Base-by-base conservation (phyloP, 164 flowering plant species). In the Chimonanthus salicifolius region DNA sequence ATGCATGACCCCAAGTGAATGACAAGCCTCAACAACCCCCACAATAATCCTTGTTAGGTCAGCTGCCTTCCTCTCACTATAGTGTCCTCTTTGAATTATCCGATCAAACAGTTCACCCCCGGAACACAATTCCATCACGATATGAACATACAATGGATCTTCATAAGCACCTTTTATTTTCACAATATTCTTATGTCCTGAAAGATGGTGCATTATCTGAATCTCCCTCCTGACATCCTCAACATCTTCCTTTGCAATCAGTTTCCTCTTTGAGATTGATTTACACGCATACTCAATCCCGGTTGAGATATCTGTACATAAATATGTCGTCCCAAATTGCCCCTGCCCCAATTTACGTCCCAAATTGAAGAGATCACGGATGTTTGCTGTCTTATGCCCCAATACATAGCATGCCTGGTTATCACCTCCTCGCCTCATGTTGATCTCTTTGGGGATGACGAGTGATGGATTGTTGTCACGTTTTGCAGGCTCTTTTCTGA, bases 331-430 rank as follows among this genome's bases (percentile, higher is more conserved):
- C 15, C 87, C 87, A 11, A 85, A 85, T 47, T 85, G 87, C 11
- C 87, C 87, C 75, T 81, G 85, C 44, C 87, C 87, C 18, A 84
- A 63, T 62, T 84, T 78, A 47, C 79, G 79, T 5, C 84, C 84
- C 21, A 84, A 60, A 18, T 70, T 78, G 74, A 77, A 83, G 62
- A 82, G 73, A 65, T 94, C 96, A 20, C 90, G 89, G 72, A 94
- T 89, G 64, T 89, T 88, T 0, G 86, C 80, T 51, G 98, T 94
- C 84, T 75, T 87, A 65, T 94, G 98, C 67, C 93, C 97, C 77
- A 94, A 80, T 0, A 94, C 97, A 78, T 81, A 90, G 49, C 82
- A 89, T 63, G 87, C 63, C 70, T 90, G 95, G 73, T 76, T 86
- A 33, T 86, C 89, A 20, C 69, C 43, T 58, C 84, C 80, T 20